Base-by-base conservation (phyloP, 2,329 filamentous ascomycete species). In the Exophiala sideris region DNA sequence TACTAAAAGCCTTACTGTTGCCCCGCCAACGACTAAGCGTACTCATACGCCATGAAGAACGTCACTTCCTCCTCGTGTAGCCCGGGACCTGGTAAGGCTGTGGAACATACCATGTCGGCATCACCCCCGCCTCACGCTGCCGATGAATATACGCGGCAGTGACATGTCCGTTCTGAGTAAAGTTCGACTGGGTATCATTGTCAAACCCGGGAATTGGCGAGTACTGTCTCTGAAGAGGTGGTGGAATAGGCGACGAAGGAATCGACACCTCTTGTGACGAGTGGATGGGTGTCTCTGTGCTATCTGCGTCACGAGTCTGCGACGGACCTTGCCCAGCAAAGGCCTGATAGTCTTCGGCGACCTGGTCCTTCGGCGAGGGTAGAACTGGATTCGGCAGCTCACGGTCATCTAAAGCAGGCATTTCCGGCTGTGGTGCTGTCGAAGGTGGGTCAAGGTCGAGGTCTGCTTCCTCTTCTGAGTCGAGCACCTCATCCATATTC, bases 71-170 rank as follows among this genome's bases (percentile, higher is more conserved):
- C 32, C 49, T 67, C 35, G 59, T 65, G 40, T 59, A 66, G 35
- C 68, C 69, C 46, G 66, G 64, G 9, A 70, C 67, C 24, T 70
- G 67, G 62, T 68, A 67, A 56, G 68, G 69, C 12, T 67, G 63
- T 46, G 70, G 66, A 6, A 68, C 66, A 32, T 56, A 64, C 55
- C 54, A 58, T n/a, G 54, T 54, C 3, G 60, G 60, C 39, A 61
- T 51, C 2, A 58, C 14, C 5, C 62, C 60, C 7, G 45, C 47
- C 21, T 64, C 60, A 10, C 54, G 55, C 44, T 60, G 56, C 16
- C 57, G 58, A 53, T 64, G 62, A 21, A 64, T 58, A 41, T 60
- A 62, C n/a, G 60, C 60, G 3, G 62, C 62, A 1, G 58, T 60
- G 39, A 64, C 62, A 46, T 64, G 62, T 12, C 62, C 62, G 41